Base-by-base conservation (phyloP, 1,139 yeast genomes). In the Scheffersomyces titani region DNA sequence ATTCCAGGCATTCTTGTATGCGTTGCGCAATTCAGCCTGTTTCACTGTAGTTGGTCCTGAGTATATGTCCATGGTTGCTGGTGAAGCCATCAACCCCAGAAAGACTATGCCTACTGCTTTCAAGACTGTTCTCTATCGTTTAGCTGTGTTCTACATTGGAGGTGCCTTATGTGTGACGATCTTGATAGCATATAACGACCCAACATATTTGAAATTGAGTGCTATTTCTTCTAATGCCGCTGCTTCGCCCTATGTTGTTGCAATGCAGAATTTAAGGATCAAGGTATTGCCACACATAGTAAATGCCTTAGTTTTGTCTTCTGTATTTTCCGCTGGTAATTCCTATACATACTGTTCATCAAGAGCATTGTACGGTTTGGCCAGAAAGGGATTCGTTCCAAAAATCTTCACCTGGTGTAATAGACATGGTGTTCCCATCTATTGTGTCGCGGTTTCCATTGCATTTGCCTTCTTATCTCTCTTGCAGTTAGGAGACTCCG, bases 1-100 rank as follows among this genome's bases (percentile, higher is more conserved):
- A 61, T 89, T 90, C 65, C 85, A 87, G 65, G 97, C 92, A 0
- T 88, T 88, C 64, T 71, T 89, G 58, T 83, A 85, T 1, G 86
- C 90, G 59, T 67, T 89, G 52, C 59, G 66, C 47, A 80, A 81
- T 51, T 80, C 82, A 50, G 89, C 89, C 22, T 78, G 85, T 18
- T 90, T 88, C 71, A 86, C 92, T 13, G 84, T 89, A 62, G 92
- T 92, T 9, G 96, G 96, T 3, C 94, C 96, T 1, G 97, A 91
- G 70, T 90, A 90, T 66, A 85, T 91, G 61, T 83, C 92, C 1
- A 88, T 90, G 92, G 84, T 87, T 53, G 94, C 96, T 2, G 94
- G 93, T 58, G 97, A 91, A 70, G 88, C 92, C 3, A 76, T 81
- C 44, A 83, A 89, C 66, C 97, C 97, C 22, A 81, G 96, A 58